Evolutionary conservation across 1,284 basidiomycete genomes (phyloP).

Genomic region (Rhizoctonia solani): DNA sequence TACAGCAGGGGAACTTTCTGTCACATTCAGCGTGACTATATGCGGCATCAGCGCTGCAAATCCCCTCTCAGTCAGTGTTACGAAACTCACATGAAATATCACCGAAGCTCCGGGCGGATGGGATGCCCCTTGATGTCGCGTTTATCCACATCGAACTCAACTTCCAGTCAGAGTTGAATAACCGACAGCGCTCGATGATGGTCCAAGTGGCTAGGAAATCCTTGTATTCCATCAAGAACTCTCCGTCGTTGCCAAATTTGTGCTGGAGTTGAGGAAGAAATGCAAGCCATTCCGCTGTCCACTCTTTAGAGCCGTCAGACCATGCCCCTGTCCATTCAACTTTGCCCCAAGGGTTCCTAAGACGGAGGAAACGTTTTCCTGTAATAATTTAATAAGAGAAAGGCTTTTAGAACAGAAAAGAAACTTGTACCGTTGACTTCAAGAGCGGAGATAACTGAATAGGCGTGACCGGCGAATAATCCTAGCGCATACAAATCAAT

Average conservation of each 20-base stretch:
- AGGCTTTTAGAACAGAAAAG: conserved; percentile 39
- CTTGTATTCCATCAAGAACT: conserved; percentile 61
- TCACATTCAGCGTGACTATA: conserved; percentile 54
- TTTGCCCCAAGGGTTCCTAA: conserved; percentile 56
- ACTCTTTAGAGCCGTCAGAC: conserved; percentile 59
- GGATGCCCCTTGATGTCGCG: conserved; percentile 47
- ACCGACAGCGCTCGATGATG: conserved; percentile 52
- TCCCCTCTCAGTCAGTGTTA: neutral
- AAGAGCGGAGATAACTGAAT: conserved; percentile 56
- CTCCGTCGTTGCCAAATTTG: conserved; percentile 56
- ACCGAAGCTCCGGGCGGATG: conserved; percentile 53
- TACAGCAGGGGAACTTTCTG: conserved; percentile 48
- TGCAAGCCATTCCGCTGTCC: conserved; percentile 49
- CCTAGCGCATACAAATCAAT: conserved; percentile 23
- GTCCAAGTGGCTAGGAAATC: conserved; percentile 56
- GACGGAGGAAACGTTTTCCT: conserved; percentile 45
- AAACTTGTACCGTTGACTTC: conserved; percentile 48
- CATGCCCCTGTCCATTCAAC: conserved; percentile 58
- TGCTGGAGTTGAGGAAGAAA: conserved; percentile 49
- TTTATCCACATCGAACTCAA: conserved; percentile 56
- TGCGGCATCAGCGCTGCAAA: too few species aligned
- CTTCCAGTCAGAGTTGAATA: conserved; percentile 56
- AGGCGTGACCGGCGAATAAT: conserved; percentile 50
- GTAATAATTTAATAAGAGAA: neutral
- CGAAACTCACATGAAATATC: conserved; percentile 54